phyloP scores from a whole-genome alignment of 2,329 filamentous ascomycete genomes.

The Purpureocillium takamizusanense region DNA sequence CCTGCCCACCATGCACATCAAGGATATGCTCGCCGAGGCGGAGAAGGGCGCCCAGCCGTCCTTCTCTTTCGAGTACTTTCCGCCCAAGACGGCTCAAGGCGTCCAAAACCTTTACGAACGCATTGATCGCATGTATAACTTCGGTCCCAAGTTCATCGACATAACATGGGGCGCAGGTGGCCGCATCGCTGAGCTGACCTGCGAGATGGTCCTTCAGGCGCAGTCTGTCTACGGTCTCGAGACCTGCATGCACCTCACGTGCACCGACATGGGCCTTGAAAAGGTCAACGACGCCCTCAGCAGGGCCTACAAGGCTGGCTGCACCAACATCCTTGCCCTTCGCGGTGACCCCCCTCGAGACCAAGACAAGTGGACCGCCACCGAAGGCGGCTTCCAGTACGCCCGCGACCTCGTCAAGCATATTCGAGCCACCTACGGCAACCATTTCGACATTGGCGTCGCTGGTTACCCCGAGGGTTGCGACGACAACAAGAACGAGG shows the following conservation, averaged over 20 bases:
- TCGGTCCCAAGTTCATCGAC: constrained; percentile 93
- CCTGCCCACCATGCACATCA: constrained; percentile 75
- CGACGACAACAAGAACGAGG: constrained; percentile 85
- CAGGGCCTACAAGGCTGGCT: constrained; percentile 87
- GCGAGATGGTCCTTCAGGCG: constrained; percentile 94
- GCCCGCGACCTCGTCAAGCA: constrained; percentile 84
- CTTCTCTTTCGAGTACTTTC: constrained; percentile 99
- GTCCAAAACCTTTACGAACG: constrained; percentile 99
- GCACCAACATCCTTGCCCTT: constrained; percentile 92
- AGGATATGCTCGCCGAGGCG: constrained; percentile 78
- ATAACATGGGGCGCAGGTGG: constrained; percentile 98
- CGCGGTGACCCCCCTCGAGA: constrained; percentile 90
- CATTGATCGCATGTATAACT: constrained; percentile 97
- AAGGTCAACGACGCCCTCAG: constrained; percentile 85
- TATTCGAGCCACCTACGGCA: constrained; percentile 62
- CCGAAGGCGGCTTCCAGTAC: constrained; percentile 81
- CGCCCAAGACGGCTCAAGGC: constrained; percentile 92
- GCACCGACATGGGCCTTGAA: constrained; percentile 91
- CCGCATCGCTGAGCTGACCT: constrained; percentile 81
- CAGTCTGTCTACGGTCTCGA: constrained; percentile 93
- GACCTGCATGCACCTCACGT: constrained; percentile 98
- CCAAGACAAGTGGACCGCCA: constrained; percentile 85
- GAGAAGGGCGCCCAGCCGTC: constrained; percentile 71
- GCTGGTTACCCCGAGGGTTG: constrained; percentile 94
- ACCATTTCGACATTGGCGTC: constrained; percentile 90